A percentile compares a stretch with the other conserved stretches of the same genome.
phyloP scores from a whole-genome alignment of 2,329 filamentous ascomycete genomes.

The Colletotrichum scovillei region DNA sequence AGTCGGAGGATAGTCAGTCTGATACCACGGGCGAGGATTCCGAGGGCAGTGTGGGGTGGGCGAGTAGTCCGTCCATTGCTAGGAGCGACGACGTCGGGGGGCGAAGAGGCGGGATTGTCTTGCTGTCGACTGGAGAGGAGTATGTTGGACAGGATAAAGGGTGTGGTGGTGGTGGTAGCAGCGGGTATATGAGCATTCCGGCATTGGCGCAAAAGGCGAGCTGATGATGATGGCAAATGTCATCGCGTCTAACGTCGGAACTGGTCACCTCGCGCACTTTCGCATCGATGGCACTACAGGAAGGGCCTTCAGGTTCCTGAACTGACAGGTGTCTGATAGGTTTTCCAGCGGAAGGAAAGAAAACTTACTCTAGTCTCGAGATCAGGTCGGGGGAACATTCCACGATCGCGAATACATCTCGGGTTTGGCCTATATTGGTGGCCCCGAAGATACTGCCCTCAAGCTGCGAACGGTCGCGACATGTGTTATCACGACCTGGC shows the following conservation, averaged over 20 bases:
- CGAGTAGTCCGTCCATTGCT: conserved; percentile 7
- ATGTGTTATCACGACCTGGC: no score
- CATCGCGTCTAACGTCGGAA: no score
- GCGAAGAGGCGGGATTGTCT: neutral
- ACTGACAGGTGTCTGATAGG: no score
- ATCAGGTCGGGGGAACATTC: no score
- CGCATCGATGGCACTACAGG: no score
- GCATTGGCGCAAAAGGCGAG: neutral
- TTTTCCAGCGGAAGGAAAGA: no score
- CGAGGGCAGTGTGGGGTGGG: conserved; percentile 1
- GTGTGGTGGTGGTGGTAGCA: neutral
- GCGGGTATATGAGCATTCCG: neutral
- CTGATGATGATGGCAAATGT: neutral
- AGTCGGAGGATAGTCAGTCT: conserved; percentile 10
- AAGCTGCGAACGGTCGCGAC: no score
- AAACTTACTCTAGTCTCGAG: no score
- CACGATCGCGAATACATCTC: no score
- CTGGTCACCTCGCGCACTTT: neutral
- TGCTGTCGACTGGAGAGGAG: conserved; percentile 25
- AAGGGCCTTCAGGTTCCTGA: neutral
- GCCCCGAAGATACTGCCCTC: no score
- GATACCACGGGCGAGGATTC: conserved; percentile 12
- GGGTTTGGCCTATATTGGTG: no score
- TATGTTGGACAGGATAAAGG: conserved; percentile 1
- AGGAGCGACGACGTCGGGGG: conserved; percentile 9